Evolutionary conservation across 179 eudicot genomes (phyloP), one percentile per base, ranked within the genome.

Genomic region (Sideroxylon spinosum): DNA sequence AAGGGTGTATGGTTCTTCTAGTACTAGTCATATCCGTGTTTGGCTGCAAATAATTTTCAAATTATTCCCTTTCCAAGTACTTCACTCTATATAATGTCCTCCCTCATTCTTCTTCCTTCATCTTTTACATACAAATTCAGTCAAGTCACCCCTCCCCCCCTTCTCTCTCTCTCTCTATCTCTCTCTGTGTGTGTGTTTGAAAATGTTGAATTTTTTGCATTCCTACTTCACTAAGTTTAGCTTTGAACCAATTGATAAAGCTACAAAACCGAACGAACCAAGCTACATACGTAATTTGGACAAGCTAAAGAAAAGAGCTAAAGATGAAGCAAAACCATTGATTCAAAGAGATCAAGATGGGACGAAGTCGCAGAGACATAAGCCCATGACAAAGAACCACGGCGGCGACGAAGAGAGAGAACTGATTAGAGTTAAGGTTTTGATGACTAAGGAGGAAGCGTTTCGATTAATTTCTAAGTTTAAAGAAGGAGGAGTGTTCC

Each of bases 361-460:
- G 49, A 66, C 44, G 16, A 23, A 44, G 7, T 7, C 26, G 14
- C 60, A 64, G 56, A 32, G 55, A 37, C 44, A 37, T 37, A 37
- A 3, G 44, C 44, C 44, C 44, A 37, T 37, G 44, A 37, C 44
- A 37, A 37, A 3, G 3, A 37, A 6, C 44, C 44, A 37, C 44
- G 44, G 44, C 44, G 44, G 44, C 44, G 3, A 37, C 44, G 44
- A 71, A 52, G 71, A 78, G 71, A 78, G 19, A 53, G 61, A 17
- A 49, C 17, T 29, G 46, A 7, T 60, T 5, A 74, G 32, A 53
- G 75, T 82, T 11, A 82, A 78, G 49, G 28, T 82, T 37, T 53
- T 67, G 69, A 82, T 78, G 84, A 82, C 84, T 2, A 82, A 78
- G 49, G 72, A 78, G 11, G 84, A 82, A 78, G 84, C 84, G 9